These are phyloP conservation scores for Helotiales sp. DNA, from an alignment of 2,329 filamentous ascomycete species.

Conservation along the genomic window DNA sequence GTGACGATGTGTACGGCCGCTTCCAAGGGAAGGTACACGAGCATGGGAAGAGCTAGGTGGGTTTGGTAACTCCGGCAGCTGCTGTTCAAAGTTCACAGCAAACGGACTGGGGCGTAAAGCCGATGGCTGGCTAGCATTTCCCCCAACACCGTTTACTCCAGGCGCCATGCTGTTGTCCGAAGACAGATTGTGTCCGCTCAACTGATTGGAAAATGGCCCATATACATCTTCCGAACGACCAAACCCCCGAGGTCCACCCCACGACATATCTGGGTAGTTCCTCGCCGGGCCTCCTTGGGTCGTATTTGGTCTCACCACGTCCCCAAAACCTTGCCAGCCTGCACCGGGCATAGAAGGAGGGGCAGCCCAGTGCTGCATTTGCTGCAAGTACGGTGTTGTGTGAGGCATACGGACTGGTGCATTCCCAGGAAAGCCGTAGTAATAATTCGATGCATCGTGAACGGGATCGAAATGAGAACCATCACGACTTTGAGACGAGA, in stretches of 20 bases:
- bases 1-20: neutral
- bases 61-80: neutral
- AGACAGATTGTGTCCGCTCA: constrained; percentile 7
- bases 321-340: constrained; percentile 26
- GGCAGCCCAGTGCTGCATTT: constrained; percentile 22
- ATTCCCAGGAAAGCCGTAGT: constrained; percentile 13
- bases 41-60: neutral
- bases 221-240: constrained; percentile 7
- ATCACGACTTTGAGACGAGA: constrained; percentile 26
- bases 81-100: neutral
- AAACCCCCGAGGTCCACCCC: constrained; percentile 25
- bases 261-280: constrained; percentile 24
- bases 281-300: neutral
- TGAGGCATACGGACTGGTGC: constrained; percentile 14
- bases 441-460: constrained; percentile 27
- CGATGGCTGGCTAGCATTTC: constrained; percentile 2
- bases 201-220: constrained; percentile 6
- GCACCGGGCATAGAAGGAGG: constrained; percentile 15
- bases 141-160: neutral
- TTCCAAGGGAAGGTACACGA: neutral
- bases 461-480: constrained; percentile 39
- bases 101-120: constrained; percentile 8
- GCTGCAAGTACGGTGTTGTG: constrained; percentile 11
- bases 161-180: neutral
- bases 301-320: constrained; percentile 10